Evolutionary conservation across 2,329 filamentous ascomycete genomes (phyloP).

Genomic region (Pleomassaria siparia): DNA sequence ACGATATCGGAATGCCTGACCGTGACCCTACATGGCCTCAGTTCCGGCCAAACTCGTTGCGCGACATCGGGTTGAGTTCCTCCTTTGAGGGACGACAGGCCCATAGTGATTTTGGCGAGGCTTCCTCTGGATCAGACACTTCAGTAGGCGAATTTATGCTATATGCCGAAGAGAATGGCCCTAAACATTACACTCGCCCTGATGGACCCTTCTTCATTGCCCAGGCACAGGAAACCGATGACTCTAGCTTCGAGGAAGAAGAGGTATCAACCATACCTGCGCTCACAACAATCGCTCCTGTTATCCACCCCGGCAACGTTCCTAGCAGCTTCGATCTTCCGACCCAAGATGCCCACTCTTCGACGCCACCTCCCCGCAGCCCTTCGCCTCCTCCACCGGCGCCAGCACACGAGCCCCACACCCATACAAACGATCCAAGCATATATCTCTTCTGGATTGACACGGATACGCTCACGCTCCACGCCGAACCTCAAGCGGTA

Average conservation of each 20-base stretch:
- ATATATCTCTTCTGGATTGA: conserved; percentile 15
- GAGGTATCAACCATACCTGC: background rate
- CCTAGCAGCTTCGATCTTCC: background rate
- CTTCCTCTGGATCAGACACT: background rate
- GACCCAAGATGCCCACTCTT: background rate
- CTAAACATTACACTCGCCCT: background rate
- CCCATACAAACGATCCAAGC: conserved; percentile 16
- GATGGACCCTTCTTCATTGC: conserved; percentile 15
- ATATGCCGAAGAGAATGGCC: background rate
- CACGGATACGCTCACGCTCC: conserved; percentile 1
- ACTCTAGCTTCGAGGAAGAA: conserved; percentile 1
- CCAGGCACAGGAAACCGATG: background rate
- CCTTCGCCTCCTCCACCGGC: background rate
- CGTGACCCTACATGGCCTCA: conserved; percentile 68
- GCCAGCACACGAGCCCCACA: conserved; percentile 5
- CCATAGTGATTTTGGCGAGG: background rate
- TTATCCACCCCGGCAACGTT: background rate
- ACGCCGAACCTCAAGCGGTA: conserved; percentile 2
- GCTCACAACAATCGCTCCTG: background rate
- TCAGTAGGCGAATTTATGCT: background rate
- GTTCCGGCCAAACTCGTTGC: conserved; percentile 61
- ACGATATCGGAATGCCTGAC: background rate
- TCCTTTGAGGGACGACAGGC: background rate
- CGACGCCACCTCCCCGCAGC: background rate
- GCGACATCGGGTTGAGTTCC: conserved; percentile 11